Evolutionary conservation across 2,329 filamentous ascomycete genomes (phyloP).

Genomic region (Botryotinia calthae): DNA sequence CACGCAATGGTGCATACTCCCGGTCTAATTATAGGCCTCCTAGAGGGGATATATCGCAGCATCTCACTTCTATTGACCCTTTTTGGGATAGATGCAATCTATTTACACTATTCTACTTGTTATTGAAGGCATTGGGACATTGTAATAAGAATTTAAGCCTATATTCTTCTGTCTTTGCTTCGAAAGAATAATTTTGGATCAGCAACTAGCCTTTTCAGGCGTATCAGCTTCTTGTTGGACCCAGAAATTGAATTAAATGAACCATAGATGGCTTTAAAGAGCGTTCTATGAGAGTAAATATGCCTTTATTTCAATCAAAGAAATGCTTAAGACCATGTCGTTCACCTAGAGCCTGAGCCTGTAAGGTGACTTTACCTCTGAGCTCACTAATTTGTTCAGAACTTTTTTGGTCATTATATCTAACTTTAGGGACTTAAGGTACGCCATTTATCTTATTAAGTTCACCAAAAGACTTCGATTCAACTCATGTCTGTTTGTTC

Average conservation of each 20-base stretch:
- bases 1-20: not conserved
- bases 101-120: not conserved
- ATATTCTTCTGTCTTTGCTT: not conserved
- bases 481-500: not conserved
- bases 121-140: not conserved
- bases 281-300: not conserved
- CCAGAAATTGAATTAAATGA: not conserved
- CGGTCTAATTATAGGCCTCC: not conserved
- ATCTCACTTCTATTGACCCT: not conserved
- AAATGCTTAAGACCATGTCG: not conserved
- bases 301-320: not conserved
- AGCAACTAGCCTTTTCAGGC: not conserved
- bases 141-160: not conserved
- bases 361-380: not conserved
- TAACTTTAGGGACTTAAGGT: fast-evolving
- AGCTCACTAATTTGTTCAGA: not conserved
- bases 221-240: not conserved
- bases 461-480: not conserved
- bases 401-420: not conserved
- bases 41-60: too few species aligned
- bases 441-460: not conserved
- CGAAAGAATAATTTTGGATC: not conserved
- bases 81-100: not conserved
- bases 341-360: not conserved
- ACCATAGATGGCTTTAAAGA: not conserved